A percentile compares a stretch with the other conserved stretches of the same genome.
phyloP scores from a whole-genome alignment of 345 rosid species.

The Citrus hindsii region DNA sequence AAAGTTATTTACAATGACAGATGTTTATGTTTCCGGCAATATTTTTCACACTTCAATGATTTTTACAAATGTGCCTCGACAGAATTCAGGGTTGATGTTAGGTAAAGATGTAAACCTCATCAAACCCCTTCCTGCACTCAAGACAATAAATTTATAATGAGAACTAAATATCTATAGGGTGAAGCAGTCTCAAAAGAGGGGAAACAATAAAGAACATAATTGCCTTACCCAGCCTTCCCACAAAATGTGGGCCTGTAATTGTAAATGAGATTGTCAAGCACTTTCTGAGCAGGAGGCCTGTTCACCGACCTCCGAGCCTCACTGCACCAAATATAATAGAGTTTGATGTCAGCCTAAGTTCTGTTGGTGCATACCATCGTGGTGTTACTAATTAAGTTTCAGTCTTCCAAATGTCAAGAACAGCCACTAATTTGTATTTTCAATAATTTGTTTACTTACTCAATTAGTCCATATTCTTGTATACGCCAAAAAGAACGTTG shows the following conservation, averaged over 20 bases:
- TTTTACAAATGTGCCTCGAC: no score
- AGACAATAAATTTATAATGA: not conserved
- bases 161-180: not conserved
- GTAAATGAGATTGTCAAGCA: slow-evolving; percentile 76
- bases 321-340: slow-evolving; percentile 36
- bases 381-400: not conserved
- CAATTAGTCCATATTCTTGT: not conserved
- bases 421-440: not conserved
- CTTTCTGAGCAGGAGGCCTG: slow-evolving; percentile 58
- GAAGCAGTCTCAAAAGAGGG: not conserved
- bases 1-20: no score
- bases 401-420: not conserved
- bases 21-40: no score
- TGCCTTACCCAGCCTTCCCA: slow-evolving; percentile 81
- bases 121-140: slow-evolving; percentile 66
- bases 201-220: not conserved
- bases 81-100: not conserved
- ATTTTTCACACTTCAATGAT: no score
- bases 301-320: slow-evolving; percentile 82
- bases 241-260: slow-evolving; percentile 79
- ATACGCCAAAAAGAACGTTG: not conserved
- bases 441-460: not conserved
- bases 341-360: not conserved
- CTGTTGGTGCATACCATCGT: not conserved
- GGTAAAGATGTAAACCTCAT: slow-evolving; percentile 83